Base-by-base conservation (phyloP, 768 basidiomycete genomes). In the Amanita inopinata region DNA sequence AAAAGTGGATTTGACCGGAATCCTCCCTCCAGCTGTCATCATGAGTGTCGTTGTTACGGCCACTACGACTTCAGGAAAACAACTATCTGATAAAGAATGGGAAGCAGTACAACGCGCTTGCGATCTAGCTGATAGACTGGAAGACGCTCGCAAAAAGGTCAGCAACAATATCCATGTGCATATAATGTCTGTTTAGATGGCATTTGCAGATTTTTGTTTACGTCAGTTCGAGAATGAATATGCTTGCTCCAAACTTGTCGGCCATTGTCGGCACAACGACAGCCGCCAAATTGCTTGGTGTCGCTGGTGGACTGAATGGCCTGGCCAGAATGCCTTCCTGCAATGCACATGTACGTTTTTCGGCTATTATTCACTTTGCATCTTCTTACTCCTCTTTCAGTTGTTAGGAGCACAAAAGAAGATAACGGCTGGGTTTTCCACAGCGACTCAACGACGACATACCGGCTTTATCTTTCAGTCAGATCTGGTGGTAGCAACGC, bases 211-310 rank as follows among this genome's bases (percentile, higher is more conserved):
- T 98, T 54, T 94, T 98, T 66, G 83, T 87, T 72, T 99, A 98
- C 75, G 96, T 99, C 62, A 94, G 93, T 71, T 94, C 90, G 54
- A 78, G 96, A 68, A 98, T 99, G 90, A 89, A 90, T 67, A 78
- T 91, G 45, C 83, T 99, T 57, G 94, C 96, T 53, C 96, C 96
- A 56, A 99, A 99, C 63, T 78, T 99, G 59, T 94, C 92, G 56
- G 84, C 88, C 62, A 96, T 99, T 65, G 89, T 98, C 67, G 94
- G 96, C 62, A 96, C 96, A 46, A 91, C 87, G 54, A 94, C 92
- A 71, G 96, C 96, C 42, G 96, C 96, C 35, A 99, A 99, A 70
- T 66, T 99, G 40, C 80, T 99, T 30, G 96, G 96, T 58, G 89
- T 98, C 40, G 92, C 96, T 30, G 96, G 96, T 44, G 96, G 96